Conservation (phyloP, 202 grass and related monocot species). For the Digitaria exilis region DNA sequence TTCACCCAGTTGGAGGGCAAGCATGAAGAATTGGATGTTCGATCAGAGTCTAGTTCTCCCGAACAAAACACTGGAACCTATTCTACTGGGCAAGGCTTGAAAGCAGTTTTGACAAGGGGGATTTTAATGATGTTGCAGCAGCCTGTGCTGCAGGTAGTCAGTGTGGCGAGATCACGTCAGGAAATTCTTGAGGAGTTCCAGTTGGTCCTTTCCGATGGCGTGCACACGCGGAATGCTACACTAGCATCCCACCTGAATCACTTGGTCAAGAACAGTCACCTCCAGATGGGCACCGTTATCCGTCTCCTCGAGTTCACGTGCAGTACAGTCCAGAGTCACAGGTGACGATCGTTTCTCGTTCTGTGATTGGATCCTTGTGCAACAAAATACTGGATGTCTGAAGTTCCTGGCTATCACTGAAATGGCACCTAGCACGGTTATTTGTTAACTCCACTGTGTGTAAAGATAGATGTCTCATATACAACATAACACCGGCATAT, state of each 20-base stretch:
- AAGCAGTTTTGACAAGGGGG: neutral
- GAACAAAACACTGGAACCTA: neutral
- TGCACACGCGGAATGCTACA: conserved; percentile 54
- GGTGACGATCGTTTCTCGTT: conserved; percentile 26
- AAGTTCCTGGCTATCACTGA: too few relatives aligned
- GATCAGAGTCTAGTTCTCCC: neutral
- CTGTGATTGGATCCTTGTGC: neutral
- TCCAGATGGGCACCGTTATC: conserved; percentile 48
- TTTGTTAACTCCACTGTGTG: too few relatives aligned
- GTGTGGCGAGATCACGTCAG: neutral
- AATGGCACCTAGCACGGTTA: too few relatives aligned
- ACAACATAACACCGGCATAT: too few relatives aligned
- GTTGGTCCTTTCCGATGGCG: neutral
- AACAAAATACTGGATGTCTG: too few relatives aligned
- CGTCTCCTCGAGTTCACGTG: conserved; percentile 52
- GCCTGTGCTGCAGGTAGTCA: conserved; percentile 3
- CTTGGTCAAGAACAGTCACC: conserved; percentile 37
- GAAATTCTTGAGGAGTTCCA: neutral
- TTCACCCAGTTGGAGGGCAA: neutral
- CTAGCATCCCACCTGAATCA: conserved; percentile 44
- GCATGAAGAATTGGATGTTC: neutral
- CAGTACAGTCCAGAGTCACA: conserved; percentile 41
- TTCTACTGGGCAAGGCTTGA: neutral
- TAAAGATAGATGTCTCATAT: too few relatives aligned
- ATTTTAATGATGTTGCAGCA: neutral